Percentiles rank a stretch among this genome's conserved stretches.
Evolutionary conservation across 2,329 filamentous ascomycete species (phyloP).

Genomic region (Zymoseptoria pseudotritici): DNA sequence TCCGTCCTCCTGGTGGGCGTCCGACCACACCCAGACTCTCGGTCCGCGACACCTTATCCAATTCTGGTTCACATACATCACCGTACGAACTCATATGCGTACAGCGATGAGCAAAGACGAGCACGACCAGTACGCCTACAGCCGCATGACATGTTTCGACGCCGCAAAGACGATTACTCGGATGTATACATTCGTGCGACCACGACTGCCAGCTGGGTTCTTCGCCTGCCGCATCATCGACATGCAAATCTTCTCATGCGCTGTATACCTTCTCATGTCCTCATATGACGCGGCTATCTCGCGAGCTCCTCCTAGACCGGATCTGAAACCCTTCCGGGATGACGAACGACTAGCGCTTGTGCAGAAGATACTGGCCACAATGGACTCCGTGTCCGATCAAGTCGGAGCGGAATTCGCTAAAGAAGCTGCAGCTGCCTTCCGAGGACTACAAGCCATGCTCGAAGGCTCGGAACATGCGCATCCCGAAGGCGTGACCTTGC

Average conservation of each 20-base stretch:
- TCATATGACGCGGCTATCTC: neutral
- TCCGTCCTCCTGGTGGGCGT: constrained; percentile 12
- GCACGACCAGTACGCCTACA: constrained; percentile 19
- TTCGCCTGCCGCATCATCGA: constrained; percentile 22
- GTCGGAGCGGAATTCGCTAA: constrained; percentile 15
- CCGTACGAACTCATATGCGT: constrained; percentile 20
- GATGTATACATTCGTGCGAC: constrained; percentile 17
- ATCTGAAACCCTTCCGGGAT: neutral
- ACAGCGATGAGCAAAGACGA: constrained; percentile 20
- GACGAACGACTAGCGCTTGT: neutral
- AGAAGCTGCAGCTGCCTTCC: constrained; percentile 15
- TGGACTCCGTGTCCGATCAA: constrained; percentile 13
- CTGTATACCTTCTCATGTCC: constrained; percentile 18
- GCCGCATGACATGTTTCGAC: constrained; percentile 19
- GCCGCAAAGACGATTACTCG: constrained; percentile 17
- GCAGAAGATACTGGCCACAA: constrained; percentile 13
- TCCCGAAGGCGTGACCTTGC: constrained; percentile 8
- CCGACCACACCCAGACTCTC: constrained; percentile 2
- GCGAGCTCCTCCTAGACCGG: neutral
- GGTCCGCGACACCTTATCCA: constrained; percentile 18
- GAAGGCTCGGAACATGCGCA: constrained; percentile 3
- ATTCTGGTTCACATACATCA: constrained; percentile 24
- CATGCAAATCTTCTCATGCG: constrained; percentile 23
- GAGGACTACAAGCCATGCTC: constrained; percentile 14
- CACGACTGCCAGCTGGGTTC: constrained; percentile 19